Conservation (phyloP, 108 stramenopile genomes). For the Nitzschia sp. region DNA sequence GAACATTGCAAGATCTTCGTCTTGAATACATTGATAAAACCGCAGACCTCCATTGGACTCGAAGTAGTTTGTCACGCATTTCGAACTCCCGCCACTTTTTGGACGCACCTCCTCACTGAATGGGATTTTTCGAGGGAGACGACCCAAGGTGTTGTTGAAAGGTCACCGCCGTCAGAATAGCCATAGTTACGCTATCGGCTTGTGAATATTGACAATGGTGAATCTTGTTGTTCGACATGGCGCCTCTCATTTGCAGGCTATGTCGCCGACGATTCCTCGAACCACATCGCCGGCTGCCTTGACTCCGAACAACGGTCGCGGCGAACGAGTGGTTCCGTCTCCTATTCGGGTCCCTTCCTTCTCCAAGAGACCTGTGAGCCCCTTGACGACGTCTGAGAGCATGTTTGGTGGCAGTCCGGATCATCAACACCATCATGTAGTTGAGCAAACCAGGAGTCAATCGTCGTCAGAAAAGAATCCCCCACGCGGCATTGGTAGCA, state of each 20-base stretch:
- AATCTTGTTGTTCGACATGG: slow-evolving; percentile 25
- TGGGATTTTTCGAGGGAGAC: too few species aligned
- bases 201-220: slow-evolving; percentile 18
- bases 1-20: too few species aligned
- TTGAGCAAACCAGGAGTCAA: background rate
- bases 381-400: slow-evolving; percentile 22
- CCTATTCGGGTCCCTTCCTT: slow-evolving; percentile 16
- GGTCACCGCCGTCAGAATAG: too few species aligned
- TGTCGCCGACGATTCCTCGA: background rate
- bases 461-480: background rate
- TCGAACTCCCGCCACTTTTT: too few species aligned
- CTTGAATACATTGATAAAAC: too few species aligned
- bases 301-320: background rate
- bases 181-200: too few species aligned
- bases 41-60: too few species aligned
- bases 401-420: slow-evolving; percentile 10
- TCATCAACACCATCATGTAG: too few species aligned
- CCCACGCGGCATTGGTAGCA: slow-evolving; percentile 1
- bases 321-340: slow-evolving; percentile 20
- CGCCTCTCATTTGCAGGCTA: background rate
- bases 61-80: too few species aligned
- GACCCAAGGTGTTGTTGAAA: too few species aligned
- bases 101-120: too few species aligned
- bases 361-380: slow-evolving; percentile 15
- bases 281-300: slow-evolving; percentile 1